Conservation (phyloP, 345 rosid species). For the Iberis pinnata region DNA sequence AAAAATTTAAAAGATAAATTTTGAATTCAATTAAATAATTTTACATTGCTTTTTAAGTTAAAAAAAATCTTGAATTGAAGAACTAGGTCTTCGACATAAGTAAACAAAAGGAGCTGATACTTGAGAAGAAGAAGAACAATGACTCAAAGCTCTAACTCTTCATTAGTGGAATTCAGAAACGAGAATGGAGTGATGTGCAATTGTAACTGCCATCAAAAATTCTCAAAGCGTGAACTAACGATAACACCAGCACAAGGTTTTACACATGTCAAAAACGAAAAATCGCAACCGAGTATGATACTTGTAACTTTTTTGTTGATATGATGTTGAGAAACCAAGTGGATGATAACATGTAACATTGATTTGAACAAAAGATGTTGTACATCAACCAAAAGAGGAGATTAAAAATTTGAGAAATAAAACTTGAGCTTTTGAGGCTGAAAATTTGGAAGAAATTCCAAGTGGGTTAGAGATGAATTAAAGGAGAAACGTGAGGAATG, state of each 20-base stretch:
- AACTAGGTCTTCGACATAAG: too few species aligned
- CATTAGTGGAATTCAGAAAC: neutral
- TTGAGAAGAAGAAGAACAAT: too few species aligned
- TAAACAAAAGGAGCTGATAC: too few species aligned
- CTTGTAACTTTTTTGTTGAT: neutral
- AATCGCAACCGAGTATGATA: neutral
- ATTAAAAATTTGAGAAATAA: neutral
- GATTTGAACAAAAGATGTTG: neutral
- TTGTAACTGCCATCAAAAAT: neutral
- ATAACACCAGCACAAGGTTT: neutral
- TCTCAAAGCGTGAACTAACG: neutral
- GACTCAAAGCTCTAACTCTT: too few species aligned
- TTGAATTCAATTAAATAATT: too few species aligned
- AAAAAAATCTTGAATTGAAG: too few species aligned
- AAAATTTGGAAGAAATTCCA: neutral
- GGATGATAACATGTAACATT: neutral
- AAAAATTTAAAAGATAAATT: too few species aligned
- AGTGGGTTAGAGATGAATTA: neutral
- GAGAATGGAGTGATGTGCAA: neutral
- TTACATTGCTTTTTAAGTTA: too few species aligned
- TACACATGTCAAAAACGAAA: neutral
- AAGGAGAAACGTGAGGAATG: neutral
- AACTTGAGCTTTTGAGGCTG: neutral
- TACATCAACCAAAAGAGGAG: neutral
- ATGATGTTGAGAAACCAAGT: neutral